These are phyloP conservation scores for Neonectria coccinea DNA, from an alignment of 2,329 filamentous ascomycete genomes.

Conservation along the genomic window DNA sequence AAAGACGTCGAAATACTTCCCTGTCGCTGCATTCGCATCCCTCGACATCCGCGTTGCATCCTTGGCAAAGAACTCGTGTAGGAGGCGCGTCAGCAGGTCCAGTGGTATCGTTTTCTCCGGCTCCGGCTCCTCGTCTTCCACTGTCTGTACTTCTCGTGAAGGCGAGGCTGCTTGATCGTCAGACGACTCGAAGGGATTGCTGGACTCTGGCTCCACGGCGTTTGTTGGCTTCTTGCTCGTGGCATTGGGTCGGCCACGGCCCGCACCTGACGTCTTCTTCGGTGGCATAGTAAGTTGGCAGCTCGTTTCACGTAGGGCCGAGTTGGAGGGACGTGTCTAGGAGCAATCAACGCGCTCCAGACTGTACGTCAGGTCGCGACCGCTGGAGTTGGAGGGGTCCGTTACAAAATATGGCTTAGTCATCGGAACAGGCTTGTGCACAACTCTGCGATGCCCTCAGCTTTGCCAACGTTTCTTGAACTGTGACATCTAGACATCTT, in stretches of 20 bases:
- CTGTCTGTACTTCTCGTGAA: conserved; percentile 40
- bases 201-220: conserved; percentile 44
- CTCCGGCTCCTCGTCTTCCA: conserved; percentile 51
- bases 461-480: not conserved
- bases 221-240: conserved; percentile 41
- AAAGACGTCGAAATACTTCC: conserved; percentile 91
- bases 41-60: conserved; percentile 79
- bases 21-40: conserved; percentile 81
- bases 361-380: not conserved
- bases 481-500: not conserved
- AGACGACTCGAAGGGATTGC: conserved; percentile 53
- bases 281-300: conserved; percentile 55
- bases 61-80: conserved; percentile 83
- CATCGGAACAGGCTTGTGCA: conserved; percentile 4
- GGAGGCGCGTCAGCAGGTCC: conserved; percentile 78
- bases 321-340: not conserved
- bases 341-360: not conserved
- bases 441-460: not conserved
- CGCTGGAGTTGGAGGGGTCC: conserved; percentile 12
- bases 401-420: conserved; percentile 11
- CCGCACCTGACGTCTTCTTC: conserved; percentile 51
- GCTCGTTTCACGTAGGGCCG: not conserved
- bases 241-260: conserved; percentile 53
- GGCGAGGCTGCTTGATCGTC: conserved; percentile 42
- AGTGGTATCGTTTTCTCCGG: conserved; percentile 70